A percentile compares a stretch with the other conserved stretches of the same genome.
Conservation (phyloP, 1,139 yeast species). For the Eremothecium sinecaudum region DNA sequence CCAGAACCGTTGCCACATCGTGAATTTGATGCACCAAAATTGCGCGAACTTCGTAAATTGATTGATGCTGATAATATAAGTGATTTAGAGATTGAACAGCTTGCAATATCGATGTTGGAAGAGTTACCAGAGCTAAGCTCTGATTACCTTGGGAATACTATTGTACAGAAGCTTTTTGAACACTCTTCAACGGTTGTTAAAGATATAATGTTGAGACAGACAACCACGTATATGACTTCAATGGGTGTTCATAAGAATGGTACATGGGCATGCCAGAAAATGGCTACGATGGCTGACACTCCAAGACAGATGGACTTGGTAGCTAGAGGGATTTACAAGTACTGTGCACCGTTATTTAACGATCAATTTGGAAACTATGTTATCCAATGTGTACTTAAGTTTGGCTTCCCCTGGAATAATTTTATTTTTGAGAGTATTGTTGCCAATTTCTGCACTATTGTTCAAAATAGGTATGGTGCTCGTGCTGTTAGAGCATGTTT, state of each 20-base stretch:
- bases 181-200: slow-evolving; percentile 61
- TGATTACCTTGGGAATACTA: slow-evolving; percentile 91
- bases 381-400: slow-evolving; percentile 84
- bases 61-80: slow-evolving; percentile 37
- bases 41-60: slow-evolving; percentile 49
- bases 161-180: slow-evolving; percentile 83
- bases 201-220: slow-evolving; percentile 69
- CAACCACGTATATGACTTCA: slow-evolving; percentile 76
- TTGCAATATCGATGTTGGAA: slow-evolving; percentile 75
- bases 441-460: slow-evolving; percentile 69
- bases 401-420: slow-evolving; percentile 80
- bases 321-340: slow-evolving; percentile 65
- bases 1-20: slow-evolving; percentile 58
- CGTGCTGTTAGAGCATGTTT: slow-evolving; percentile 89
- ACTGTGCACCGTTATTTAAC: slow-evolving; percentile 74
- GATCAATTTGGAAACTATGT: slow-evolving; percentile 98
- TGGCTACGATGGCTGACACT: slow-evolving; percentile 64
- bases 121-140: slow-evolving; percentile 88
- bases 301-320: slow-evolving; percentile 65
- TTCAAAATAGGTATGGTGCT: slow-evolving; percentile 89
- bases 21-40: slow-evolving; percentile 79
- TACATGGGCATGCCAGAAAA: slow-evolving; percentile 98
- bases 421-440: slow-evolving; percentile 81
- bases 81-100: slow-evolving; percentile 61
- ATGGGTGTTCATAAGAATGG: slow-evolving; percentile 96